Conservation (phyloP, 495 filamentous ascomycete genomes). For the Apodospora peruviana region DNA sequence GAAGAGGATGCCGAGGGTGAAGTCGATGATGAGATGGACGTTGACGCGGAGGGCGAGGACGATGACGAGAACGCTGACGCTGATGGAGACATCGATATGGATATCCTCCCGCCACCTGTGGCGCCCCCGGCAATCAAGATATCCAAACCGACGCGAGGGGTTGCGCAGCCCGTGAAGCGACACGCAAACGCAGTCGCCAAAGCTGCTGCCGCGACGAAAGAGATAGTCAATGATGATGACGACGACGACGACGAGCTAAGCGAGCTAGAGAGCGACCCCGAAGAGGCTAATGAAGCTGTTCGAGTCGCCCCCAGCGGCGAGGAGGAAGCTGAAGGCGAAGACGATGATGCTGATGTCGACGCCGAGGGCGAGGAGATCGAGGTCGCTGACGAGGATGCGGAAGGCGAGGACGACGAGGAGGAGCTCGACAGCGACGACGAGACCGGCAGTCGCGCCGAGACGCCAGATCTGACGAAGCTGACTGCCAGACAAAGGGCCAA, state of each 20-base stretch:
- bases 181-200: not conserved
- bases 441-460: conserved; percentile 55
- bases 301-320: conserved; percentile 36
- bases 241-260: conserved; percentile 44
- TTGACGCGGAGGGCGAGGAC: conserved; percentile 42
- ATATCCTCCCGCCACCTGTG: conserved; percentile 25
- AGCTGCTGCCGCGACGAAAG: conserved; percentile 14
- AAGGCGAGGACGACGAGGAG: conserved; percentile 53
- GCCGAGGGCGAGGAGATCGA: conserved; percentile 59
- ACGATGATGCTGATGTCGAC: conserved; percentile 46
- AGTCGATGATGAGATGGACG: conserved; percentile 43
- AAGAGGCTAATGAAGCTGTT: conserved; percentile 47
- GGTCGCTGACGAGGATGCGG: conserved; percentile 53
- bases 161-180: conserved; percentile 14
- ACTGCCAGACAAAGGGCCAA: conserved; percentile 81
- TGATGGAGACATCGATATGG: conserved; percentile 44
- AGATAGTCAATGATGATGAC: conserved; percentile 31
- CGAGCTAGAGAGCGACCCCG: conserved; percentile 42
- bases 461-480: conserved; percentile 76
- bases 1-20: conserved; percentile 38
- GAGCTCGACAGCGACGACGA: conserved; percentile 65
- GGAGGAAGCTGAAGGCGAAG: conserved; percentile 48
- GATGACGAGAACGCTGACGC: conserved; percentile 41
- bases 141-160: conserved; percentile 27
- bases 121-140: conserved; percentile 37